Conservation (phyloP, 371 early-diverging fungal genomes). For the Rhizopus sp. region DNA sequence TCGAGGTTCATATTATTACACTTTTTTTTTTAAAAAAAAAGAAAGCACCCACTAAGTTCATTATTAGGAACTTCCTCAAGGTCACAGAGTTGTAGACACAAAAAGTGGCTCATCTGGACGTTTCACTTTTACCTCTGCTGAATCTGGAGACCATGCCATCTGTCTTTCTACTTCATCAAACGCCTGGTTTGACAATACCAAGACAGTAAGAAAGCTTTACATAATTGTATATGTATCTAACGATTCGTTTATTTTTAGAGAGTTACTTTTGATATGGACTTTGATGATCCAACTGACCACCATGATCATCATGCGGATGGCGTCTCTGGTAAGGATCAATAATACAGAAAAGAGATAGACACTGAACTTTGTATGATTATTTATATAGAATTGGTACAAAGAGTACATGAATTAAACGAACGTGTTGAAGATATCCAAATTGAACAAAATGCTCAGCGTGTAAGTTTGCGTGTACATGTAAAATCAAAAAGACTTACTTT, state of each 20-base stretch:
- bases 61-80: constrained; percentile 56
- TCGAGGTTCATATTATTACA: constrained; percentile 58
- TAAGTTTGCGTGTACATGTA: constrained; percentile 39
- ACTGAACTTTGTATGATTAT: background rate
- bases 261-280: constrained; percentile 73
- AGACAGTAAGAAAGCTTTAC: constrained; percentile 47
- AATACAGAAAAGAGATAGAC: constrained; percentile 4
- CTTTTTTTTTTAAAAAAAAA: too few species aligned
- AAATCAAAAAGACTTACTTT: background rate
- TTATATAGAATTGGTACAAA: constrained; percentile 62
- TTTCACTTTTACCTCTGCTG: constrained; percentile 87
- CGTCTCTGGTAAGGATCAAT: constrained; percentile 50
- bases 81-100: constrained; percentile 68
- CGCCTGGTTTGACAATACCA: constrained; percentile 61
- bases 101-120: constrained; percentile 71
- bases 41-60: too few species aligned
- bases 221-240: background rate
- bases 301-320: constrained; percentile 60
- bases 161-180: constrained; percentile 71
- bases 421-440: constrained; percentile 82
- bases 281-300: constrained; percentile 69
- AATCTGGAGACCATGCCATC: constrained; percentile 88
- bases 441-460: constrained; percentile 90
- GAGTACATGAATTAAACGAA: constrained; percentile 79
- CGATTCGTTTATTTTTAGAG: constrained; percentile 48